A percentile compares a stretch with the other conserved stretches of the same genome.
Evolutionary conservation across 352 stramenopile species (phyloP).

Genomic region (Globisporangium canariense): DNA sequence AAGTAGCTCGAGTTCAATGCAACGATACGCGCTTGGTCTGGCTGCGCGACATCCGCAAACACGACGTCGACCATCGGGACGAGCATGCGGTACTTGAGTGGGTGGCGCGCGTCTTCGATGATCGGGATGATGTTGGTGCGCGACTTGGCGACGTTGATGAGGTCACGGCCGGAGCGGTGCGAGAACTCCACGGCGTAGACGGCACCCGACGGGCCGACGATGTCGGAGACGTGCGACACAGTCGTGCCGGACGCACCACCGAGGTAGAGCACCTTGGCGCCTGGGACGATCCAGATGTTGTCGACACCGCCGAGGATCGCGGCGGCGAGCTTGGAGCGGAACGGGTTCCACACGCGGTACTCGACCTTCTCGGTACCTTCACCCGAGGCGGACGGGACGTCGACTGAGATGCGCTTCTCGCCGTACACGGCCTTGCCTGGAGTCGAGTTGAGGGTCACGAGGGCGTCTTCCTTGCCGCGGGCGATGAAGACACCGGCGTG

Average conservation of each 20-base stretch:
- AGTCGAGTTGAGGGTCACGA: slow-evolving; percentile 98
- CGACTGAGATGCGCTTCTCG: slow-evolving; percentile 99
- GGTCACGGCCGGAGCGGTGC: slow-evolving; percentile 96
- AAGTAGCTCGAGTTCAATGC: slow-evolving; percentile 99
- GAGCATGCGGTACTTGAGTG: slow-evolving; percentile 98
- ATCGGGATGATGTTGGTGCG: slow-evolving; percentile 99
- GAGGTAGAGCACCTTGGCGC: slow-evolving; percentile 98
- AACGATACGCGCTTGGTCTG: slow-evolving; percentile 99
- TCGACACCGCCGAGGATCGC: slow-evolving; percentile 98
- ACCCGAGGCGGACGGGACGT: slow-evolving; percentile 88
- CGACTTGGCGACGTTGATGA: slow-evolving; percentile 99
- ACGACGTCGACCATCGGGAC: slow-evolving; percentile 99
- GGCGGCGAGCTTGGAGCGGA: slow-evolving; percentile 98
- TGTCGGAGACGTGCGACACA: slow-evolving; percentile 99
- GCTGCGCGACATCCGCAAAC: slow-evolving; percentile 99
- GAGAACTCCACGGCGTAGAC: slow-evolving; percentile 99
- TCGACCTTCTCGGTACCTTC: slow-evolving; percentile 96
- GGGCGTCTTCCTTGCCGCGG: slow-evolving; percentile 97
- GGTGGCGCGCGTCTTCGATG: slow-evolving; percentile 98
- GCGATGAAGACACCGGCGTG: slow-evolving; percentile 99
- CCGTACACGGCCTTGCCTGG: slow-evolving; percentile 99
- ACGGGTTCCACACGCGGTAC: slow-evolving; percentile 99
- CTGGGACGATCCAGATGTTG: slow-evolving; percentile 98
- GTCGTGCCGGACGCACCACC: slow-evolving; percentile 98
- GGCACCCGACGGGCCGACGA: slow-evolving; percentile 95